Evolutionary conservation across 441 rosid species (phyloP).

Genomic region (Theobroma grandiflorum): DNA sequence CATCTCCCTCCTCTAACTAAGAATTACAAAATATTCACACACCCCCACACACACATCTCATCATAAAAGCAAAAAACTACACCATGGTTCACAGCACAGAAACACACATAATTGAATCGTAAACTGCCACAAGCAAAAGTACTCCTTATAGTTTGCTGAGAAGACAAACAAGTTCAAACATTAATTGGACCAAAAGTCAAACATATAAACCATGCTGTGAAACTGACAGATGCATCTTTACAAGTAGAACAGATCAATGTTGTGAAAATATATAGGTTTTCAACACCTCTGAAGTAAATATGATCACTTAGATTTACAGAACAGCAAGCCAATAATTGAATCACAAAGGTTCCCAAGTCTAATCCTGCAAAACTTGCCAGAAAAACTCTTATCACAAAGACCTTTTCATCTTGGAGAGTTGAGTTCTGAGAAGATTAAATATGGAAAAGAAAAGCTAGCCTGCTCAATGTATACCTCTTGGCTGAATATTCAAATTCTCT

Average conservation of each 20-base stretch:
- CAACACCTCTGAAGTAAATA: conserved; percentile 21
- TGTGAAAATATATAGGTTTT: not conserved
- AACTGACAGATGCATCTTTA: conserved; percentile 19
- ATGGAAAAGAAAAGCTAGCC: conserved; percentile 14
- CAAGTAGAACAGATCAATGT: conserved; percentile 22
- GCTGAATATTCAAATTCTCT: conserved; percentile 1
- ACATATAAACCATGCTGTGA: conserved; percentile 9
- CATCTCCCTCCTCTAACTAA: conserved; percentile 4
- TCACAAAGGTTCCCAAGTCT: conserved; percentile 8
- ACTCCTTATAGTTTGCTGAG: conserved; percentile 15
- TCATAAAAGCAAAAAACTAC: not conserved
- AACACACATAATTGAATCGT: not conserved
- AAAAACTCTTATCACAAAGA: conserved; percentile 7
- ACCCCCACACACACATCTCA: not conserved
- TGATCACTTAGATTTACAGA: conserved; percentile 19
- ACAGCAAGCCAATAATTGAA: not conserved
- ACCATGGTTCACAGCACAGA: conserved; percentile 5
- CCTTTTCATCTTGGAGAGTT: conserved; percentile 14
- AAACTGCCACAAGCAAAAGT: not conserved
- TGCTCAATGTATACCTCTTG: conserved; percentile 3
- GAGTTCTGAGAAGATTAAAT: conserved; percentile 13
- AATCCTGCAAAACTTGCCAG: conserved; percentile 2
- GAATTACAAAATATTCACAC: not conserved
- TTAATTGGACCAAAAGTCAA: not conserved
- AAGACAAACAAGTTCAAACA: conserved; percentile 12